Percentiles rank a stretch among this genome's conserved stretches.
Evolutionary conservation across 2,329 filamentous ascomycete genomes (phyloP).

Genomic region (Neopestalotiopsis rosae): DNA sequence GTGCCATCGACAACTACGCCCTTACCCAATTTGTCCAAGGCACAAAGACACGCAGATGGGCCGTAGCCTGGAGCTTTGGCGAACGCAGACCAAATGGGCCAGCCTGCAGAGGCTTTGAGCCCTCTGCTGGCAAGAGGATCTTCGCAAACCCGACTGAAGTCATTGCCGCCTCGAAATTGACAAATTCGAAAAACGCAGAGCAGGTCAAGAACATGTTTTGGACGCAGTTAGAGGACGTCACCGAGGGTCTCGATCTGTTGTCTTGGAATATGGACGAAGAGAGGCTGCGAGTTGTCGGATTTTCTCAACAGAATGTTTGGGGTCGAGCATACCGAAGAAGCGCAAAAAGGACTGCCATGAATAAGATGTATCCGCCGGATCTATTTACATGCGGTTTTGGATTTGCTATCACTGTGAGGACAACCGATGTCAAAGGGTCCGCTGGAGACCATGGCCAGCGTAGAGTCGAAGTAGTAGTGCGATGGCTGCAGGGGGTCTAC

Average conservation of each 20-base stretch:
- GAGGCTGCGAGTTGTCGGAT: constrained; percentile 62
- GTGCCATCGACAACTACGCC: constrained; percentile 76
- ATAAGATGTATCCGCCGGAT: constrained; percentile 23
- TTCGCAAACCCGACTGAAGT: constrained; percentile 49
- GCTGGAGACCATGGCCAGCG: constrained; percentile 31
- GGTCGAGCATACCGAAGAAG: constrained; percentile 73
- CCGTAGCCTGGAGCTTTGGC: constrained; percentile 84
- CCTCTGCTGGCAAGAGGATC: constrained; percentile 44
- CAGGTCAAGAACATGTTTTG: constrained; percentile 39
- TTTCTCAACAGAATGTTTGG: constrained; percentile 78
- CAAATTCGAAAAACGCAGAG: constrained; percentile 11
- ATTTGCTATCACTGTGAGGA: constrained; percentile 59
- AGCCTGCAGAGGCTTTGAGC: constrained; percentile 48
- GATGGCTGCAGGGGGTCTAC: constrained; percentile 81
- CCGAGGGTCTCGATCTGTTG: constrained; percentile 62
- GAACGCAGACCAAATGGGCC: constrained; percentile 63
- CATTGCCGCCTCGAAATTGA: constrained; percentile 44
- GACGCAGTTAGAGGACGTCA: constrained; percentile 46
- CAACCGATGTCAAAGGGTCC: constrained; percentile 30
- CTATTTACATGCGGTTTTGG: constrained; percentile 55
- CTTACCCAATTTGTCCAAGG: constrained; percentile 82
- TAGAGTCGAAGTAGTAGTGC: constrained; percentile 54
- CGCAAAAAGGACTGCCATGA: constrained; percentile 36
- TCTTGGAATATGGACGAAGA: constrained; percentile 68
- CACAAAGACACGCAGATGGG: constrained; percentile 82